A percentile compares a stretch with the other conserved stretches of the same genome.
phyloP scores from a whole-genome alignment of 345 rosid genomes.

The Passiflora organensis region DNA sequence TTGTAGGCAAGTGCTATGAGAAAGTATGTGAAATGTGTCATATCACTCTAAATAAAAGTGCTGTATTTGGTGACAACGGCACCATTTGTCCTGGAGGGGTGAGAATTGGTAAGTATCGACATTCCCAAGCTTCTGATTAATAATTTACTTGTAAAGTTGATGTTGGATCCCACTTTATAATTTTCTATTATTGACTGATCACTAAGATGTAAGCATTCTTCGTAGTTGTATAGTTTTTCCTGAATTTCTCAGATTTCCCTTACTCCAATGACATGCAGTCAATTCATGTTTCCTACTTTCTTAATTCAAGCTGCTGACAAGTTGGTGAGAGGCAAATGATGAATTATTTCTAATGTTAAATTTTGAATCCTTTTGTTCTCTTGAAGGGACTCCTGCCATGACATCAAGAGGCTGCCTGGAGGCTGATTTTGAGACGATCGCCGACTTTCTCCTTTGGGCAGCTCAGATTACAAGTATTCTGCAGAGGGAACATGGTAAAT shows the following conservation, averaged over 20 bases:
- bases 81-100: slow-evolving; percentile 85
- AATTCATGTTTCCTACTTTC: too few relatives aligned
- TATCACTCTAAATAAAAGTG: slow-evolving; percentile 81
- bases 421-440: slow-evolving; percentile 83
- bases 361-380: too few relatives aligned
- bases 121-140: background rate
- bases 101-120: slow-evolving; percentile 64
- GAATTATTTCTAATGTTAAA: too few relatives aligned
- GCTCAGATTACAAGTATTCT: slow-evolving; percentile 61
- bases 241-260: too few relatives aligned
- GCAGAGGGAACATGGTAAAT: slow-evolving; percentile 73
- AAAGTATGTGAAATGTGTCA: slow-evolving; percentile 93
- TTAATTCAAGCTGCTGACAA: too few relatives aligned
- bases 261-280: too few relatives aligned
- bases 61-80: slow-evolving; percentile 78
- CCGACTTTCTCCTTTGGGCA: slow-evolving; percentile 68
- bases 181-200: too few relatives aligned
- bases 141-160: background rate
- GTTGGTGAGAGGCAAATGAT: too few relatives aligned
- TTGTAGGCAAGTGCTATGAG: slow-evolving; percentile 78
- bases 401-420: slow-evolving; percentile 92
- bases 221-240: too few relatives aligned
- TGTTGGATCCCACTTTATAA: background rate
- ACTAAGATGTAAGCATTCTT: too few relatives aligned
- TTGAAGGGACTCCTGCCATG: slow-evolving; percentile 93